Base-by-base conservation (phyloP, 2,329 filamentous ascomycete genomes). In the Endocalyx cinctus region DNA sequence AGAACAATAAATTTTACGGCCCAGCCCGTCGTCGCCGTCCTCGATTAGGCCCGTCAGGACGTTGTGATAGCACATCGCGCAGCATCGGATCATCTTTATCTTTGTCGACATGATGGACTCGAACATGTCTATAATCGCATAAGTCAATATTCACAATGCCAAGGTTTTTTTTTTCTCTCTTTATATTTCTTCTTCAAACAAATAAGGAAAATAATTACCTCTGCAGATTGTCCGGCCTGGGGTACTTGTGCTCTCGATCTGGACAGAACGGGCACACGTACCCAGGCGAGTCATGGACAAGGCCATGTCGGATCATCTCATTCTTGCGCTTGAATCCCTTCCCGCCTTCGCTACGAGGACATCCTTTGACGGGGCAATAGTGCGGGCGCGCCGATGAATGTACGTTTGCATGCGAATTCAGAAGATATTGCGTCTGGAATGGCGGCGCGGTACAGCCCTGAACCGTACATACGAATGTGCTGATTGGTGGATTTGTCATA, bases 191-290 rank as follows among this genome's bases (percentile, higher is more conserved):
- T n/a, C n/a, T n/a, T n/a, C n/a, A n/a, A n/a, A n/a, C n/a, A n/a
- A n/a, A n/a, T n/a, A n/a, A n/a, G n/a, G n/a, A n/a, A n/a, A 27
- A 16, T n/a, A 10, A 25, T 33, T 70, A 94, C 87, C 90, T 80
- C 67, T 96, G 90, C 35, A 98, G 66, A 67, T 97, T 97, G 59
- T 98, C 92, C 20, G 92, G 92, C 47, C 92, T 74, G 5, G 92
- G 92, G 58, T 97, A 97, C 55, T 84, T 89, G 59, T 96, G 90
- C 57, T 96, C 88, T 46, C 88, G 75, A 52, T 95, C 88, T 2
- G 87, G 85, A 58, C 92, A 98, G 55, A 96, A 97, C 0, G 92
- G 92, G 58, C 92, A 98, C 18, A 95, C 81, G 52, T 97, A 98
- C 39, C 90, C 90, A 2, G 92, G 92, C 6, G 87, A 94, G 45